These are phyloP conservation scores for Lactuca sativa DNA, from an alignment of 129 eudicot species.

Conservation along the genomic window DNA sequence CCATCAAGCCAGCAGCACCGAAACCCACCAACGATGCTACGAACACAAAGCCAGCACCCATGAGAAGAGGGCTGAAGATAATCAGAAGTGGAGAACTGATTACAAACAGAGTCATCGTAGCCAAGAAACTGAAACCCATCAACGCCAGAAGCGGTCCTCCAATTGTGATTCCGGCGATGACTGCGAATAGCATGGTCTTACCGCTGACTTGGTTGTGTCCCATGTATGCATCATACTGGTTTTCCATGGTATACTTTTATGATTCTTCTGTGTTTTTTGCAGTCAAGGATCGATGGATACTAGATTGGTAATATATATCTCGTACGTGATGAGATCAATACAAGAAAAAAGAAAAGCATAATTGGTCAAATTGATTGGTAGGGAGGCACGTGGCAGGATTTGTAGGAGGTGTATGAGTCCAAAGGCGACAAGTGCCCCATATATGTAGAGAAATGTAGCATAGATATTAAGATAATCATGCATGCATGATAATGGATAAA, in stretches of 20 bases:
- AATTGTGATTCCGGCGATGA: slow-evolving; percentile 32
- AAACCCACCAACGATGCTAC: slow-evolving; percentile 35
- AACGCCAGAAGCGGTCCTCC: slow-evolving; percentile 42
- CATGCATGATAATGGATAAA: slow-evolving; percentile 4
- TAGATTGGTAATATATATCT: slow-evolving; percentile 4
- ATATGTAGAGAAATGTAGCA: not conserved
- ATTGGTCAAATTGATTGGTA: not conserved
- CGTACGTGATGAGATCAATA: slow-evolving; percentile 15
- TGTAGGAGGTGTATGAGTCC: slow-evolving; percentile 10
- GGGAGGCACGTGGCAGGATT: slow-evolving; percentile 30
- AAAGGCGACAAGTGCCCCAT: slow-evolving; percentile 15
- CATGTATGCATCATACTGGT: not conserved
- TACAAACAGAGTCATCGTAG: slow-evolving; percentile 32
- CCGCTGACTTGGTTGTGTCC: slow-evolving; percentile 14
- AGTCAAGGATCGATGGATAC: not conserved
- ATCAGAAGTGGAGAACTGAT: slow-evolving; percentile 38
- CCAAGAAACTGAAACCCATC: slow-evolving; percentile 39
- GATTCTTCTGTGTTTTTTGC: not conserved
- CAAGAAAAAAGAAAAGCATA: not conserved
- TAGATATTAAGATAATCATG: slow-evolving; percentile 8
- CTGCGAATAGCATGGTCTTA: slow-evolving; percentile 26
- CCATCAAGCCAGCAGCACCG: slow-evolving; percentile 33
- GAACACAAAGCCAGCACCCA: slow-evolving; percentile 35
- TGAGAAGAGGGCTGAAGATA: slow-evolving; percentile 42
- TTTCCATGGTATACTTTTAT: not conserved